Conservation (phyloP, 805 yeast genomes). For the Yarrowia alimentaria region DNA sequence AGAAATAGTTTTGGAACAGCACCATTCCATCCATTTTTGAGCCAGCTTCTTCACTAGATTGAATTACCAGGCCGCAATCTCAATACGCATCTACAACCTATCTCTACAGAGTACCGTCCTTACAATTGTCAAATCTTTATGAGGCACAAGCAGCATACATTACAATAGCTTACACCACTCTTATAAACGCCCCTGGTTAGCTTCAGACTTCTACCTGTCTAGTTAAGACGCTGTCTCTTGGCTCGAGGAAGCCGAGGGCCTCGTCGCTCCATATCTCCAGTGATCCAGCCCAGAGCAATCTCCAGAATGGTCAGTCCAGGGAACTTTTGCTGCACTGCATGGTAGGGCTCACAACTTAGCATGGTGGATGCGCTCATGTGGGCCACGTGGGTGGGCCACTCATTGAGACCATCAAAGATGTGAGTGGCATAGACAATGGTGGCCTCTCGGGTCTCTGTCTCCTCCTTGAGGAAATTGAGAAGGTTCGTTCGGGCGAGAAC, state of each 20-base stretch:
- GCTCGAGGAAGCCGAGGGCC: slow-evolving; percentile 42
- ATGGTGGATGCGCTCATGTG: slow-evolving; percentile 73
- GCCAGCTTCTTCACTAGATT: no score
- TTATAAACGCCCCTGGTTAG: no score
- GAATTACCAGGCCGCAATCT: no score
- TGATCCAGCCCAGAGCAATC: slow-evolving; percentile 41
- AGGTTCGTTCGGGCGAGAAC: slow-evolving; percentile 82
- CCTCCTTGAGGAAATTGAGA: slow-evolving; percentile 66
- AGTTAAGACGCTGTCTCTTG: slow-evolving; percentile 5
- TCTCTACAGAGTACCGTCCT: no score
- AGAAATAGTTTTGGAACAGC: no score
- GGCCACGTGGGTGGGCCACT: slow-evolving; percentile 82
- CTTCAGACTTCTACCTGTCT: not conserved
- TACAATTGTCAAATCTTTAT: no score
- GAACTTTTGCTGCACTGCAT: slow-evolving; percentile 18
- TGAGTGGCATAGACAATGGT: slow-evolving; percentile 88
- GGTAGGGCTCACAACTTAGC: slow-evolving; percentile 34
- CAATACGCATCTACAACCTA: no score
- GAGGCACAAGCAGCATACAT: no score
- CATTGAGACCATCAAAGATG: slow-evolving; percentile 89
- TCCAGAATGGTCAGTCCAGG: slow-evolving; percentile 36
- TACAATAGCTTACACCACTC: no score
- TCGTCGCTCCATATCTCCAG: slow-evolving; percentile 46
- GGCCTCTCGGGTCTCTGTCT: slow-evolving; percentile 66
- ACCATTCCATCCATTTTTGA: no score